These are phyloP conservation scores for Populus hybrid DNA, from an alignment of 441 rosid species.

Conservation along the genomic window DNA sequence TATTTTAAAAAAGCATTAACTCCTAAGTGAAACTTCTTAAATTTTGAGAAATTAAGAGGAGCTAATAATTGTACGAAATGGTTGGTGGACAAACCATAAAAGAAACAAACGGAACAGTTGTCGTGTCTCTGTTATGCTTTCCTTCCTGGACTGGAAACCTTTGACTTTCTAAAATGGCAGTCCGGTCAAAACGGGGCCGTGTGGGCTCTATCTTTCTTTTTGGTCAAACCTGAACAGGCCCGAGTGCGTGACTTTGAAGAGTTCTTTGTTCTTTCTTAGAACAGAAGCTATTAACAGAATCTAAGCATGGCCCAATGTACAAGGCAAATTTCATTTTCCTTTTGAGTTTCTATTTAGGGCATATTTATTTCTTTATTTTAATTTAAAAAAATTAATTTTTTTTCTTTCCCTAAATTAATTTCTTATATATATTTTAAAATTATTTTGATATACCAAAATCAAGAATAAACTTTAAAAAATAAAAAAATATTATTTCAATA, in stretches of 20 bases:
- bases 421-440: too few relatives aligned
- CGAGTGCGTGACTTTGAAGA: background rate
- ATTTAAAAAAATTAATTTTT: too few relatives aligned
- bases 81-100: background rate
- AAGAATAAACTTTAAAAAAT: too few relatives aligned
- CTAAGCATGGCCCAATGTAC: background rate
- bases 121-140: background rate
- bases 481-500: too few relatives aligned
- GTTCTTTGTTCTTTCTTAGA: background rate
- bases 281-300: background rate
- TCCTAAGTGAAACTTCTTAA: background rate
- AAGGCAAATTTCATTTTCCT: background rate
- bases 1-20: too few relatives aligned
- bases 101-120: background rate
- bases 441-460: accelerated
- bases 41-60: background rate
- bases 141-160: background rate
- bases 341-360: too few relatives aligned
- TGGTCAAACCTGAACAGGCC: background rate
- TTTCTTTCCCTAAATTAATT: too few relatives aligned
- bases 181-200: background rate
- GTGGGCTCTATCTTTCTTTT: conserved; percentile 1
- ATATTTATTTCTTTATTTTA: too few relatives aligned
- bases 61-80: background rate
- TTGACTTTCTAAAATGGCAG: background rate